Evolutionary conservation across 345 rosid genomes (phyloP), one percentile per base, ranked within the genome.

Genomic region (Zanthoxylum bungeanum): DNA sequence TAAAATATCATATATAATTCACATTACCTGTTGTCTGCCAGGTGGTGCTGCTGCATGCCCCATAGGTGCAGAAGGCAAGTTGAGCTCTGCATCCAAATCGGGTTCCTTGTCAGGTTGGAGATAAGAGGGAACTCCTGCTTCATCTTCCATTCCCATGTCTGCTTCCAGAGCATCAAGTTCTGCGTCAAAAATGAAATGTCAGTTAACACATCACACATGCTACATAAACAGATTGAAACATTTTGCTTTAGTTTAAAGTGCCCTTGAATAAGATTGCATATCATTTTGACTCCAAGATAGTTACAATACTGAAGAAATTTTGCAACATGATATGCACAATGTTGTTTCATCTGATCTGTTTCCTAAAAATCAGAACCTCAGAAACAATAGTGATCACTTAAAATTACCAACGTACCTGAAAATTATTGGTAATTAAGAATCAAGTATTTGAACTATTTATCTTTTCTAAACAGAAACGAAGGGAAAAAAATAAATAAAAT

Each of bases 141-240:
- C 98, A 24, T 87, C 83, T 80, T 92, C 99, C 76, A 79, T 79
- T 74, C 97, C 98, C 99, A 95, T 93, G 80, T 95, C 99, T 51
- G 94, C 97, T 82, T 95, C 98, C 73, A 93, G 73, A 49, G 93
- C 98, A 78, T 95, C 98, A 70, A 93, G 99, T 84, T 95, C 98
- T 93, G 91, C 66, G 79, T 68, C 22, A 55, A 69, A 79, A 27
- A 52, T n/a, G n/a, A n/a, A n/a, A n/a, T n/a, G 73, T 52, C 52
- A 24, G 25, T 46, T 60, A 25, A 61, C 39, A 22, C 1, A 49
- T n/a, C 25, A 2, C 17, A 36, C 14, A 47, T 31, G 31, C 50
- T 34, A 58, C 5, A 0, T 24, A 65, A 55, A 69, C 42, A 24
- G 7, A 44, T 22, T 4, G 25, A 64, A 65, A 64, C 56, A 40